Evolutionary conservation across 2,329 filamentous ascomycete species (phyloP), one percentile per base, ranked within the genome.

Genomic region (Pseudocercospora musae): DNA sequence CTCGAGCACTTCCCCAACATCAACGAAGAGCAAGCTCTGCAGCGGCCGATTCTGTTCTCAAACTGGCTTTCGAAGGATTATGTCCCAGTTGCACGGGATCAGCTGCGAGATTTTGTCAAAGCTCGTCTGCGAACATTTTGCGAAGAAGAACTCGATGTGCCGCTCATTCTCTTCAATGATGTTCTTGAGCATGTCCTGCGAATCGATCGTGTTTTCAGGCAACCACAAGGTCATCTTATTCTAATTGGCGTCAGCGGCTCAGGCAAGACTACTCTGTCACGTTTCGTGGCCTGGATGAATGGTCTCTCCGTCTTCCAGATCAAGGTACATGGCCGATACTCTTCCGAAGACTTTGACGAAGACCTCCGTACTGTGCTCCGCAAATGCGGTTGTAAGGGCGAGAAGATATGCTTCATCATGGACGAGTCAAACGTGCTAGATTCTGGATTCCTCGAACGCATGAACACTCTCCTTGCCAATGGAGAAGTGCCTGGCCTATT

Each of bases 331-430:
- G 95, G 95, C 68, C 97, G 94, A 75, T 99, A 99, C 79, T 97
- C 95, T 15, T 91, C 91, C 1, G 95, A 98, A 75, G 95, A 99
- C 79, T 99, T 99, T 74, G 95, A 99, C 74, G 96, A 99, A 62
- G 95, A 99, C 76, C 82, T 99, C 37, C 87, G 96, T 68, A 94
- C 93, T 74, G 95, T 99, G 8, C 86, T 99, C 44, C 89, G 95
- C 50, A 87, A 95, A 61, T 96, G 92, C 70, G 95, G 95, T 66
- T 98, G 94, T 81, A 97, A 97, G 81, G 95, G 95, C 37, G 95
- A 99, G 76, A 98, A 98, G 82, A 96, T 99, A 54, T 99, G 96
- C 80, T 99, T 99, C 82, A 97, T 99, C 81, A 98, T 99, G 93
- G 95, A 99, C 75, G 95, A 99, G 80, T 90, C 94, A 9, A 99